Evolutionary conservation across 1,139 yeast species (phyloP).

Genomic region (Groenewaldozyma auringiensis): DNA sequence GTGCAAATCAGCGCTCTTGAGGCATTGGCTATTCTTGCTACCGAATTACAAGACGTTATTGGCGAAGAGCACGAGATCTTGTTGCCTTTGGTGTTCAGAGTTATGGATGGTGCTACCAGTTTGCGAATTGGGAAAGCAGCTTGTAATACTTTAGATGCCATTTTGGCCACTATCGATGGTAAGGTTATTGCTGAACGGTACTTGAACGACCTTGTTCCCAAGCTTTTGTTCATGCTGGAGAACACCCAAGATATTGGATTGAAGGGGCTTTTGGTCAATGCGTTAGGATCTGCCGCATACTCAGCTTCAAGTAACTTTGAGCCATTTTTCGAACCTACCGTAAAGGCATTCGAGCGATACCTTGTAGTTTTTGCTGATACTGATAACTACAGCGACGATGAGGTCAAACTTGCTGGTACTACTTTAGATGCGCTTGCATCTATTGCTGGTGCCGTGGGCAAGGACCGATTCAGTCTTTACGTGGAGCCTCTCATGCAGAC

Average conservation of each 20-base stretch:
- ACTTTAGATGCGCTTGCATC: conserved; percentile 92
- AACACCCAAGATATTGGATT: conserved; percentile 57
- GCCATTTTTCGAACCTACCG: conserved; percentile 79
- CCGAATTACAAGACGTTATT: conserved; percentile 76
- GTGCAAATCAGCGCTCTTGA: conserved; percentile 86
- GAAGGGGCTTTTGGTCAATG: conserved; percentile 85
- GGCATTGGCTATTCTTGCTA: conserved; percentile 68
- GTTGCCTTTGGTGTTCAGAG: conserved; percentile 77
- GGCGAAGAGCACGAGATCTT: conserved; percentile 77
- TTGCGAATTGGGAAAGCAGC: conserved; percentile 86
- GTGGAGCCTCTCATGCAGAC: conserved; percentile 88
- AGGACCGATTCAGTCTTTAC: conserved; percentile 73
- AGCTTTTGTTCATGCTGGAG: conserved; percentile 71
- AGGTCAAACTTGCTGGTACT: conserved; percentile 61
- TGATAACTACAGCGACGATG: conserved; percentile 30
- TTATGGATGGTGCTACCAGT: conserved; percentile 79
- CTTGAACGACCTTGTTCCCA: conserved; percentile 83
- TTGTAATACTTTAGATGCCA: conserved; percentile 82
- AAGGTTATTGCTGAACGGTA: conserved; percentile 71
- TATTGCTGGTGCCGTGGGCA: conserved; percentile 95
- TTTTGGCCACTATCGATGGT: conserved; percentile 84
- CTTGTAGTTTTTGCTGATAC: conserved; percentile 41
- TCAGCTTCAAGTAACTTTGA: conserved; percentile 84
- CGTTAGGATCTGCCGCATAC: conserved; percentile 94
- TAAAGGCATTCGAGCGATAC: conserved; percentile 74